Percentiles rank a stretch among this genome's conserved stretches.
Conservation (phyloP, 257 asterid species). For the Capsicum rhomboideum region DNA sequence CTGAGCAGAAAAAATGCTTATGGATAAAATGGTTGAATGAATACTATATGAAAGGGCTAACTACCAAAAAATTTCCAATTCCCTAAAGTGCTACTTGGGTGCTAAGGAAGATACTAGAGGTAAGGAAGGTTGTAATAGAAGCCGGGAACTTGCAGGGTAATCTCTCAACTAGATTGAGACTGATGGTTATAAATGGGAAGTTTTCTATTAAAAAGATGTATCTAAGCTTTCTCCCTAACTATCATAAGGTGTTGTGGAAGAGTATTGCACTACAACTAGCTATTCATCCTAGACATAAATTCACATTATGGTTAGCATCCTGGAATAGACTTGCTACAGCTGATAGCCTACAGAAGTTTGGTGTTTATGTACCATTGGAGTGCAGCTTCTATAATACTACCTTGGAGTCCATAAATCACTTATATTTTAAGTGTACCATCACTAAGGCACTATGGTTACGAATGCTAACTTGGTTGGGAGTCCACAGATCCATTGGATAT, state of each 20-base stretch:
- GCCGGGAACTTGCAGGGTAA: no score
- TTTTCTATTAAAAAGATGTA: background rate
- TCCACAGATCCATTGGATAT: no score
- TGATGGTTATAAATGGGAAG: background rate
- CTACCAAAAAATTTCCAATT: accelerated
- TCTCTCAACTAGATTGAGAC: no score
- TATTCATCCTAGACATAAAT: background rate
- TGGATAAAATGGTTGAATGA: no score
- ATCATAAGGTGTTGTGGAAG: no score
- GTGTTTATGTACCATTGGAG: background rate
- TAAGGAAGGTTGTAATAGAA: no score
- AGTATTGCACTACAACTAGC: background rate
- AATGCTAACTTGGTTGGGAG: background rate
- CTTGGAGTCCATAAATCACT: background rate
- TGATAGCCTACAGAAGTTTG: background rate
- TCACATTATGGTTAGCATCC: background rate
- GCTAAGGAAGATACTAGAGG: background rate
- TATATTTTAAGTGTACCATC: background rate
- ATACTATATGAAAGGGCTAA: background rate
- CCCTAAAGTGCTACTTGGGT: background rate
- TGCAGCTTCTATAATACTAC: no score
- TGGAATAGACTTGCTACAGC: background rate
- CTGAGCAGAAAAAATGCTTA: no score
- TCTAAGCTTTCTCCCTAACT: background rate
- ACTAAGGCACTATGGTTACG: background rate